These are phyloP conservation scores for Vigna angularis DNA, from an alignment of 306 rosid species.

Conservation along the genomic window DNA sequence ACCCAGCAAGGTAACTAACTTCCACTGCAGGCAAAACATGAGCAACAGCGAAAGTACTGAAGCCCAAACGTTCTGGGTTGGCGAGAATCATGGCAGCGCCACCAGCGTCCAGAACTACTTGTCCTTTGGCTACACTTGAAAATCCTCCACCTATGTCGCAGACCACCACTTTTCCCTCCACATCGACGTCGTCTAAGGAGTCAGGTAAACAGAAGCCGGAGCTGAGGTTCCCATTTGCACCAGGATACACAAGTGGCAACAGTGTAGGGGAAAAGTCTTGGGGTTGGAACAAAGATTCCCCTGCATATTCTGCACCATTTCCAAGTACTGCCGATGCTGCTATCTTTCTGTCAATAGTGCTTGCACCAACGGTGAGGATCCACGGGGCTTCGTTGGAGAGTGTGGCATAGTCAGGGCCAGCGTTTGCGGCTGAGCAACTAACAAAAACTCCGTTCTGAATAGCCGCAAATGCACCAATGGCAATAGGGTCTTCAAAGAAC, in stretches of 20 bases:
- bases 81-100: constrained; percentile 62
- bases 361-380: constrained; percentile 67
- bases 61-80: constrained; percentile 29
- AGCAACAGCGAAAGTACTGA: constrained; percentile 34
- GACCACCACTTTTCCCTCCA: constrained; percentile 60
- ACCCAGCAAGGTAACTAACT: constrained; percentile 48
- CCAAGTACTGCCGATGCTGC: constrained; percentile 57
- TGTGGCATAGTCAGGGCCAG: constrained; percentile 56
- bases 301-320: constrained; percentile 53
- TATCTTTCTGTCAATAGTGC: constrained; percentile 67
- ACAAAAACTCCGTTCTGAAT: constrained; percentile 70
- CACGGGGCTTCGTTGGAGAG: constrained; percentile 77
- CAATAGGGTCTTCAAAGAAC: constrained; percentile 59
- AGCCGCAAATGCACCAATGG: constrained; percentile 75
- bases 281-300: constrained; percentile 54
- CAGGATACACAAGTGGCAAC: constrained; percentile 59
- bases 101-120: constrained; percentile 51
- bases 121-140: neutral
- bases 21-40: constrained; percentile 58
- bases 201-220: constrained; percentile 40
- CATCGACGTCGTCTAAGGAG: constrained; percentile 38
- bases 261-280: constrained; percentile 32
- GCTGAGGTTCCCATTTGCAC: constrained; percentile 30
- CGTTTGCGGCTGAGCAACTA: constrained; percentile 73
- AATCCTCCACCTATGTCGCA: constrained; percentile 52